These are phyloP conservation scores for Elymus sibiricus DNA, from an alignment of 176 grass and related monocot species.

Conservation along the genomic window DNA sequence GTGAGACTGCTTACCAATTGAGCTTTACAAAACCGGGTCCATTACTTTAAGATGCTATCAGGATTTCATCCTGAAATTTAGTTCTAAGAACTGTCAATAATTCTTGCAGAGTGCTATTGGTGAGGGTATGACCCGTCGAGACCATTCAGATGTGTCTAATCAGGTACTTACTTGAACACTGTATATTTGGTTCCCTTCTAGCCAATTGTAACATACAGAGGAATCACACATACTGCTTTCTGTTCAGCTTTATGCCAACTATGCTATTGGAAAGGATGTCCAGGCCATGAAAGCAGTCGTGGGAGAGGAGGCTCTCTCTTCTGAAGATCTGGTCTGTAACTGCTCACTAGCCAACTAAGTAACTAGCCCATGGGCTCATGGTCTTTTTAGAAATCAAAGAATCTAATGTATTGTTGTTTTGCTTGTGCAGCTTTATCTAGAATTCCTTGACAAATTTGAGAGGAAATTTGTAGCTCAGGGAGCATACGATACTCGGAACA, in stretches of 20 bases:
- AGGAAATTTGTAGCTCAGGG: slow-evolving; percentile 95
- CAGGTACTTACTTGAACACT: slow-evolving; percentile 51
- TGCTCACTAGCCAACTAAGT: background rate
- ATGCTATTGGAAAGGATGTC: slow-evolving; percentile 99
- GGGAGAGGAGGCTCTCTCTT: slow-evolving; percentile 98
- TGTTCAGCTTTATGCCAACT: slow-evolving; percentile 95
- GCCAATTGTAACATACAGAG: background rate
- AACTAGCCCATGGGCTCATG: background rate
- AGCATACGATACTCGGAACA: slow-evolving; percentile 93
- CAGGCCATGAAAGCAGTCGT: slow-evolving; percentile 99
- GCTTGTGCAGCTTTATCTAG: slow-evolving; percentile 79
- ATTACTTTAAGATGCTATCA: background rate
- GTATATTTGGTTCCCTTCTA: background rate
- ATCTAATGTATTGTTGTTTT: slow-evolving; percentile 18
- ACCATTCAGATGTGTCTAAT: slow-evolving; percentile 98
- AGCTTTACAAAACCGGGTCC: background rate
- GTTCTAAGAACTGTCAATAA: slow-evolving; percentile 23
- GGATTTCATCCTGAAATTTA: background rate
- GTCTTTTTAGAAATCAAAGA: background rate
- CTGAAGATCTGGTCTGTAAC: slow-evolving; percentile 82
- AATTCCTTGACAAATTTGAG: slow-evolving; percentile 98
- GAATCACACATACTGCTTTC: slow-evolving; percentile 5
- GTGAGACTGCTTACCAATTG: slow-evolving; percentile 31
- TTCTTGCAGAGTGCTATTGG: slow-evolving; percentile 95
- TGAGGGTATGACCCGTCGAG: slow-evolving; percentile 97